Percentiles rank a stretch among this genome's conserved stretches.
These are phyloP conservation scores for Misopates orontium DNA, from an alignment of 257 asterid species.

Conservation along the genomic window DNA sequence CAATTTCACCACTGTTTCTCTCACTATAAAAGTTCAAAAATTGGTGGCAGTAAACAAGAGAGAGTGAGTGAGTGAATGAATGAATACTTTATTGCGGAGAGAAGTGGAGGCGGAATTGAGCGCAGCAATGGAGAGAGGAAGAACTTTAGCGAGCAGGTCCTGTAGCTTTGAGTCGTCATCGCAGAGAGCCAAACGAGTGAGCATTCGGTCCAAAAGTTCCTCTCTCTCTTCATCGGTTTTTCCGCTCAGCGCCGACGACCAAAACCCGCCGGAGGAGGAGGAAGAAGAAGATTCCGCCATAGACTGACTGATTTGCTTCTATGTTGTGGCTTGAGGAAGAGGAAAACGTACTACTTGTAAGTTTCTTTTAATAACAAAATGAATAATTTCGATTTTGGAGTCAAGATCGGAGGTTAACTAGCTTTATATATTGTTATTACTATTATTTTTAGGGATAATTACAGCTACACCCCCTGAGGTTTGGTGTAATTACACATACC, in stretches of 20 bases:
- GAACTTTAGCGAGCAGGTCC: slow-evolving; percentile 88
- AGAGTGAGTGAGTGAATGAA: neutral
- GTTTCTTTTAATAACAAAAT: no score
- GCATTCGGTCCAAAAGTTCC: slow-evolving; percentile 85
- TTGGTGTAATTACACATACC: no score
- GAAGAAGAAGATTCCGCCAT: slow-evolving; percentile 58
- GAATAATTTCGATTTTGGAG: no score
- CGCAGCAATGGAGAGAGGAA: slow-evolving; percentile 82
- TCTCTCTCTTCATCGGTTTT: slow-evolving; percentile 72
- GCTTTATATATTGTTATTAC: no score
- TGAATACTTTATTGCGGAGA: slow-evolving; percentile 76
- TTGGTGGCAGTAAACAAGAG: neutral
- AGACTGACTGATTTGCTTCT: slow-evolving; percentile 13
- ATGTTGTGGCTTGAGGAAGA: slow-evolving; percentile 19
- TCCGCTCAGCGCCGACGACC: slow-evolving; percentile 60
- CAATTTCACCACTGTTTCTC: neutral
- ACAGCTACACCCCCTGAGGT: no score
- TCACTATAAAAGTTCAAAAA: neutral
- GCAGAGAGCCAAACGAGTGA: slow-evolving; percentile 90
- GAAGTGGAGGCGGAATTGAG: slow-evolving; percentile 63
- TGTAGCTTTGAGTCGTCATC: slow-evolving; percentile 86
- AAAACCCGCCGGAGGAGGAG: slow-evolving; percentile 40
- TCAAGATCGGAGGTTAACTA: no score
- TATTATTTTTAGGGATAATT: no score
- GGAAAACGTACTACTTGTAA: neutral